A percentile compares a stretch with the other conserved stretches of the same genome.
Evolutionary conservation across 1,284 basidiomycete species (phyloP).

Genomic region (Leccinum pachyderme): DNA sequence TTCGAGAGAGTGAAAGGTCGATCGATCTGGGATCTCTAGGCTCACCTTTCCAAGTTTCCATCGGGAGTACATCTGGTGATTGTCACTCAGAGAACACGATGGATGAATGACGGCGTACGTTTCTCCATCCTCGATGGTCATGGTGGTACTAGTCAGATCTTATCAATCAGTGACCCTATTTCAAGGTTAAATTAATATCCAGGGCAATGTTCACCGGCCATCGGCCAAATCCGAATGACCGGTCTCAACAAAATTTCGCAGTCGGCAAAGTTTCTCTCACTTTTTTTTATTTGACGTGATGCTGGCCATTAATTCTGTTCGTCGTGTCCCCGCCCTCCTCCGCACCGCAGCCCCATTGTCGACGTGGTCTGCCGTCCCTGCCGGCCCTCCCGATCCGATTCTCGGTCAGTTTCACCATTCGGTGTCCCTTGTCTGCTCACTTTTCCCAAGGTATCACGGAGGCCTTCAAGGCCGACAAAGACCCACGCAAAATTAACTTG

Average conservation of each 20-base stretch:
- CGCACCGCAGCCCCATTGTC: slow-evolving; percentile 51
- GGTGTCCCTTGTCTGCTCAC: slow-evolving; percentile 4
- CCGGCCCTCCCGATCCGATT: slow-evolving; percentile 92
- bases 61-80: slow-evolving; percentile 14
- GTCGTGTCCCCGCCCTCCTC: slow-evolving; percentile 41
- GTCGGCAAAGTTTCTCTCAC: slow-evolving; percentile 6
- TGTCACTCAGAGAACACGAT: background rate
- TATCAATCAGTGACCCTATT: slow-evolving; percentile 14
- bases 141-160: slow-evolving; percentile 20
- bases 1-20: slow-evolving; percentile 3
- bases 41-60: slow-evolving; percentile 13
- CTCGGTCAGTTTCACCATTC: slow-evolving; percentile 55
- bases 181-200: background rate
- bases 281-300: slow-evolving; percentile 33
- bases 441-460: slow-evolving; percentile 71
- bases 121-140: slow-evolving; percentile 14
- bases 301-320: slow-evolving; percentile 43
- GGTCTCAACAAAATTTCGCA: slow-evolving; percentile 6
- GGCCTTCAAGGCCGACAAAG: slow-evolving; percentile 93
- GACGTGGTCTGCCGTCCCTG: slow-evolving; percentile 81
- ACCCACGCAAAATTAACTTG: slow-evolving; percentile 93
- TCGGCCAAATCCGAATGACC: slow-evolving; percentile 19
- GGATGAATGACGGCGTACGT: slow-evolving; percentile 8
- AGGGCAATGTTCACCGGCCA: background rate
- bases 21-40: background rate